Evolutionary conservation across 108 stramenopile genomes (phyloP).

Genomic region (Aurantiochytrium sp.): DNA sequence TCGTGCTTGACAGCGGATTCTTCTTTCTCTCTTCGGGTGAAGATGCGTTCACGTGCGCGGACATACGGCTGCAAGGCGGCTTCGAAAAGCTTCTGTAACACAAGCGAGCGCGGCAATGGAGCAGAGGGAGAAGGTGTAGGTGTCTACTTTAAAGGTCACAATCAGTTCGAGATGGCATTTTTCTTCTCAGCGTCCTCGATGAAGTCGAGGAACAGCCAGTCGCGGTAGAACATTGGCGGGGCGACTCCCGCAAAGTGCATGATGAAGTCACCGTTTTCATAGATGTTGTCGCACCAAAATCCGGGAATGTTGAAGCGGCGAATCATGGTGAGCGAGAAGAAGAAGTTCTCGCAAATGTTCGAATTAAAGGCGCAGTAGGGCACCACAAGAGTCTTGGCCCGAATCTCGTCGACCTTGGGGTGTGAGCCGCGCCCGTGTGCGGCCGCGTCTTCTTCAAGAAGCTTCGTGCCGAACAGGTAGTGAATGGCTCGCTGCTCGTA

Average conservation of each 20-base stretch:
- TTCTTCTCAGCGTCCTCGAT: not conserved
- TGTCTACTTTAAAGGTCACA: not conserved
- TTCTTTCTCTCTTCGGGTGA: not conserved
- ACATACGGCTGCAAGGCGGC: not conserved
- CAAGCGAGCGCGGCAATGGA: no score
- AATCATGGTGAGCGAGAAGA: not conserved
- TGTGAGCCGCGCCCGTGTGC: not conserved
- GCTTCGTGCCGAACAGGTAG: not conserved
- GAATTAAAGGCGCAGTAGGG: not conserved
- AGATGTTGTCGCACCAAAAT: not conserved
- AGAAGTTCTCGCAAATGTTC: not conserved
- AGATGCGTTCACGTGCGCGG: no score
- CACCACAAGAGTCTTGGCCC: not conserved
- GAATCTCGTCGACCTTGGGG: not conserved
- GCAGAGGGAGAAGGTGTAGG: no score
- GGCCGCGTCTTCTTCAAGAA: not conserved
- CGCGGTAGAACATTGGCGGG: not conserved
- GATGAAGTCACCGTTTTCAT: not conserved
- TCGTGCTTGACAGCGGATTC: not conserved
- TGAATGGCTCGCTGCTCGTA: conserved; percentile 1
- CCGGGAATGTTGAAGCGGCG: not conserved
- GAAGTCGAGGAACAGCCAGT: not conserved
- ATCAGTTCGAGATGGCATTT: no score
- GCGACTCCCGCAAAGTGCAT: not conserved
- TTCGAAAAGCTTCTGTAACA: not conserved